Evolutionary conservation across 306 rosid species (phyloP), one percentile per base, ranked within the genome.

Genomic region (Canavalia gladiata): DNA sequence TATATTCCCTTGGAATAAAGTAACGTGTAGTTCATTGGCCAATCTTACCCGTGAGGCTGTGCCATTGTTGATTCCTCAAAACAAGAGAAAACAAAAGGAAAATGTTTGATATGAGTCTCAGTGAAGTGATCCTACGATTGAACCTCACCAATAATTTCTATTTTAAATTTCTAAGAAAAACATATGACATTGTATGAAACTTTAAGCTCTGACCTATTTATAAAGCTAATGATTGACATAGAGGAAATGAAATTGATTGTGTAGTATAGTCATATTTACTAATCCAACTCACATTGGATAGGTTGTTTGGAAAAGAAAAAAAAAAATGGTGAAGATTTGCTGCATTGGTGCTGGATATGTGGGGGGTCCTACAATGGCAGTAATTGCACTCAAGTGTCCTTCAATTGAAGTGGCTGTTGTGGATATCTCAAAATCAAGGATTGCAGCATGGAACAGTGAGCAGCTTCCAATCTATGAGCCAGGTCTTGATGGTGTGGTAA

Each of bases 331-430:
- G 93, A 94, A 92, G 91, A 92, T 94, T 85, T 94, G 98, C 77
- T 94, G 98, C 90, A 94, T 94, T 88, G 98, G 98, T 82, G 98
- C 98, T 46, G 97, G 98, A 79, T 94, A 94, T 82, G 98, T 94
- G 1, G 98, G 98, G 47, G 98, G 98, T 29, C 98, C 98, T 4
- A 94, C 97, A 73, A 92, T 94, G 98, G 98, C 98, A 2, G 94
- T 94, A 74, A 94, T 94, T 82, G 98, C 98, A 47, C 86, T 92
- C 0, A 92, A 94, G 87, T 92, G 96, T 84, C 97, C 98, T 7
- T 56, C 88, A 33, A 72, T 92, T 80, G 90, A 92, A 83, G 98
- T 94, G 72, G 97, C 83, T 72, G 98, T 94, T 29, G 98, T 94
- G 33, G 98, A 94, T 70, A 92, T 94, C 79, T 87, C 93, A 2